phyloP scores from a whole-genome alignment of 768 basidiomycete species.

The Aureoboletus auriporus region DNA sequence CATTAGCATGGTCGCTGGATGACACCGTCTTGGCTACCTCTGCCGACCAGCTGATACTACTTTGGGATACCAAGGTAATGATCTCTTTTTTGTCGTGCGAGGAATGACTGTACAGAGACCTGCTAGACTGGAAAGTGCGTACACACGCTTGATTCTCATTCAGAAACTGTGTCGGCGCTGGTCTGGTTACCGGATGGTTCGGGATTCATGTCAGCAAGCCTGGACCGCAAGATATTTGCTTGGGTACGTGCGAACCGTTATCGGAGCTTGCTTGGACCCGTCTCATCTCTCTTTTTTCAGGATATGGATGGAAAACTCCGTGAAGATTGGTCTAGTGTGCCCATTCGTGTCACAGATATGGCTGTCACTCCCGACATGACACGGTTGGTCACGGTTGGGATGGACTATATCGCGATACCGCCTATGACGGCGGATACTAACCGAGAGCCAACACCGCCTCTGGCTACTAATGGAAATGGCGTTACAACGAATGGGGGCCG shows the following conservation, averaged over 20 bases:
- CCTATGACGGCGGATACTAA: conserved; percentile 11
- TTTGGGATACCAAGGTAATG: conserved; percentile 86
- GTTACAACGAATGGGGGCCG: conserved; percentile 31
- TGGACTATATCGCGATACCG: conserved; percentile 40
- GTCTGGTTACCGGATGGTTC: conserved; percentile 86
- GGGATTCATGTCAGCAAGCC: conserved; percentile 84
- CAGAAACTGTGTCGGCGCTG: conserved; percentile 81
- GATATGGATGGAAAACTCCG: conserved; percentile 68
- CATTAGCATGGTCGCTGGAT: conserved; percentile 91
- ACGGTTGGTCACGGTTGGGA: conserved; percentile 82
- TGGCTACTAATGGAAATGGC: conserved; percentile 31
- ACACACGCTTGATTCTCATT: conserved; percentile 63
- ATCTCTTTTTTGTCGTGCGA: not conserved
- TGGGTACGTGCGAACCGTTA: conserved; percentile 61
- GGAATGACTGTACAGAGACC: conserved; percentile 7
- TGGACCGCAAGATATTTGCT: conserved; percentile 78
- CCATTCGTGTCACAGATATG: conserved; percentile 84
- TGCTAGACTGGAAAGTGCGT: conserved; percentile 71
- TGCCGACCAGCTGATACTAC: conserved; percentile 74
- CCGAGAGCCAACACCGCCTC: conserved; percentile 32
- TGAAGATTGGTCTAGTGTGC: conserved; percentile 63
- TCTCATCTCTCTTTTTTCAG: conserved; percentile 38
- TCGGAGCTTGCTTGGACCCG: not conserved
- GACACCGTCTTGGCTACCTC: conserved; percentile 80
- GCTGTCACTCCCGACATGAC: conserved; percentile 81